Conservation (phyloP, 768 basidiomycete genomes). For the Lactarius sp. region DNA sequence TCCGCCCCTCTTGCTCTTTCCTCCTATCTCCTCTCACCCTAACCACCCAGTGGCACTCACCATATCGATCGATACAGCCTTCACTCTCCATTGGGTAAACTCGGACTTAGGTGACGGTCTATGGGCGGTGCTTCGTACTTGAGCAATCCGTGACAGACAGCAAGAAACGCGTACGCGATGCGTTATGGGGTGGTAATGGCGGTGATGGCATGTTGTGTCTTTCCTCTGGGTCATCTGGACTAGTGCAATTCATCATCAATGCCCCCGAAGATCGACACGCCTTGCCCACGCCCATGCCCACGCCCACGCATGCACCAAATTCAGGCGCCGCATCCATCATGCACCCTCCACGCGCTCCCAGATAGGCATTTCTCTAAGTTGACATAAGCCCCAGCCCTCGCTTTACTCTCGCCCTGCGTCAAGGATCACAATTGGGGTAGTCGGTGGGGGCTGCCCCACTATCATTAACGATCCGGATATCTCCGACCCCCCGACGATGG, state of each 20-base stretch:
- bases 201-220: not conserved
- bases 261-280: constrained; percentile 4
- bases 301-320: not conserved
- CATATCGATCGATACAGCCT: not conserved
- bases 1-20: not conserved
- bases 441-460: not conserved
- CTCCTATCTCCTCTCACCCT: not conserved
- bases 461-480: constrained; percentile 12
- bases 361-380: not conserved
- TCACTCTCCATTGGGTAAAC: not conserved
- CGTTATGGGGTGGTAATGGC: not conserved
- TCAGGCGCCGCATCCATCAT: not conserved
- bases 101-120: not conserved
- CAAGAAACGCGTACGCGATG: not conserved
- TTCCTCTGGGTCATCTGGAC: not conserved
- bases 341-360: not conserved
- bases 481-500: constrained; percentile 4
- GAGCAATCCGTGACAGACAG: too few species aligned
- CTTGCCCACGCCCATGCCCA: not conserved
- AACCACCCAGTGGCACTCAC: not conserved
- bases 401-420: not conserved
- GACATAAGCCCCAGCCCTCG: not conserved
- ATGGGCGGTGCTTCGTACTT: not conserved
- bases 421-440: not conserved
- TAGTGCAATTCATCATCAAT: not conserved